A percentile compares a stretch with the other conserved stretches of the same genome.
These are phyloP conservation scores for Parathielavia hyrcaniae DNA, from an alignment of 495 filamentous ascomycete genomes.

Conservation along the genomic window DNA sequence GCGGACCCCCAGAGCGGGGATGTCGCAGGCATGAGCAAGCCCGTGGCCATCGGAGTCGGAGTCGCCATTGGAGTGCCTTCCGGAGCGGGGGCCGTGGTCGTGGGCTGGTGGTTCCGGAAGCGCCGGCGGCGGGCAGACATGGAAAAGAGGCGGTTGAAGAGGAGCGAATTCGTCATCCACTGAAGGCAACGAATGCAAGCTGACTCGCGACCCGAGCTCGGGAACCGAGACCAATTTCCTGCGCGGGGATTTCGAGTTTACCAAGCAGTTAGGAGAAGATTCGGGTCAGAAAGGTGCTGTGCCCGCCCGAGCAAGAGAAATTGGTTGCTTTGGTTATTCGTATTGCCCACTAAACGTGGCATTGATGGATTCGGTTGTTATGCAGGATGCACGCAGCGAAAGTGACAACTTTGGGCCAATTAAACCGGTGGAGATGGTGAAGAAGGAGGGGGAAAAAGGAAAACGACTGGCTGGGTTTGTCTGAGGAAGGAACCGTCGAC, in stretches of 20 bases:
- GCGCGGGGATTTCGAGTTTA: too few relatives aligned
- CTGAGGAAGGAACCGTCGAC: background rate
- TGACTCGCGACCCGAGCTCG: background rate
- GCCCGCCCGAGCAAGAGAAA: background rate
- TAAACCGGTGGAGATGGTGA: background rate
- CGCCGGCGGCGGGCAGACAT: conserved; percentile 14
- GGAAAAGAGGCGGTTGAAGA: conserved; percentile 23
- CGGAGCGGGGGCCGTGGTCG: conserved; percentile 13
- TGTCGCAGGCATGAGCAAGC: conserved; percentile 15
- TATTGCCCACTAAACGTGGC: background rate
- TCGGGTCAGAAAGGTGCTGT: background rate
- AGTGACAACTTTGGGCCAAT: background rate
- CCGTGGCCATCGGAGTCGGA: conserved; percentile 27
- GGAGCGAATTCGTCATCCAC: conserved; percentile 29
- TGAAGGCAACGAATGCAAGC: conserved; percentile 13
- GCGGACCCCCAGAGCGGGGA: conserved; percentile 3
- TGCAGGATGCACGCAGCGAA: background rate
- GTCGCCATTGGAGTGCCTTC: conserved; percentile 28
- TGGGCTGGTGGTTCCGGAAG: conserved; percentile 26
- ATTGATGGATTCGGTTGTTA: background rate
- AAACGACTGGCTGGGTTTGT: background rate
- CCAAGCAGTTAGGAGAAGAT: background rate
- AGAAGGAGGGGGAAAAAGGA: background rate
- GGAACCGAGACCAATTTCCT: background rate
- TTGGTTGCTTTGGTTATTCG: background rate